Conservation (phyloP, 2,329 filamentous ascomycete genomes). For the Aureobasidium mangrovei region DNA sequence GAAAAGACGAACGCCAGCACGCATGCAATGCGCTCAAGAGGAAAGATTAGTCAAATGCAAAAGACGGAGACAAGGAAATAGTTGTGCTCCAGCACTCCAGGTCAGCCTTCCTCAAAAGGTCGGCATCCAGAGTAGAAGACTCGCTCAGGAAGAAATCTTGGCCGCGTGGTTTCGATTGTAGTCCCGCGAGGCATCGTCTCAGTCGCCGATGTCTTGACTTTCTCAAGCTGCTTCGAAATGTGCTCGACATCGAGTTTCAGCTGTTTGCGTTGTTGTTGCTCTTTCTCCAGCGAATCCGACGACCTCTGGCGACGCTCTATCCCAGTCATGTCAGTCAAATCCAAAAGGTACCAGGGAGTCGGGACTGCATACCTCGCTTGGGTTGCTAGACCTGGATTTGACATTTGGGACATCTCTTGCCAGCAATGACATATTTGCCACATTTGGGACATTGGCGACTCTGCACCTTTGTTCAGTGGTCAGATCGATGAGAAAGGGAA, state of each 20-base stretch:
- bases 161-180: neutral
- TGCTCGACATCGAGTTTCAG: neutral
- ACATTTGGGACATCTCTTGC: constrained; percentile 29
- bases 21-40: constrained; percentile 3
- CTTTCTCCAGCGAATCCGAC: neutral
- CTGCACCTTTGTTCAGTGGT: constrained; percentile 22
- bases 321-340: neutral
- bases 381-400: constrained; percentile 8
- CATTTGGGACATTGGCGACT: constrained; percentile 26
- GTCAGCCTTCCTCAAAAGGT: constrained; percentile 6
- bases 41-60: neutral
- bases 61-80: neutral
- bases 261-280: constrained; percentile 1
- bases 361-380: constrained; percentile 2
- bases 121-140: constrained; percentile 10
- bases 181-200: constrained; percentile 6
- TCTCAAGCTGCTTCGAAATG: neutral
- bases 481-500: neutral
- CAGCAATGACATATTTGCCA: constrained; percentile 29
- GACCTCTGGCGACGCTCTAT: constrained; percentile 12
- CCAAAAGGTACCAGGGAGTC: neutral
- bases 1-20: constrained; percentile 6
- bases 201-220: neutral
- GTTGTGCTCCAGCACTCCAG: neutral
- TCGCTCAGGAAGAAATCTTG: constrained; percentile 9